Evolutionary conservation across 306 rosid genomes (phyloP), one percentile per base, ranked within the genome.

Genomic region (Datisca glomerata): DNA sequence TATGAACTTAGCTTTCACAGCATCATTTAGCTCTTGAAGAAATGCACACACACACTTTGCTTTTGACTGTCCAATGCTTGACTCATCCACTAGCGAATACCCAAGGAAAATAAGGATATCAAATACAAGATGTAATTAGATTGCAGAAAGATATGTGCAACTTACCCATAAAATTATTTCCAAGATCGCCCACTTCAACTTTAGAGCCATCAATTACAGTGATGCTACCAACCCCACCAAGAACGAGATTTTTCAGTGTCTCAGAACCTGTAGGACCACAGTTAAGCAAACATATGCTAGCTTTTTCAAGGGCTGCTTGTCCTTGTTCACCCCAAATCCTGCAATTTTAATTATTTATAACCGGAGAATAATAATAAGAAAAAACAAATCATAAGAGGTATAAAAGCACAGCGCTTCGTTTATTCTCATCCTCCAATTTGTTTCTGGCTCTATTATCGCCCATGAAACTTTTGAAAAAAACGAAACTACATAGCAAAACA

Each of bases 241-340:
- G 98, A 54, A 84, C 98, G 40, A 89, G 95, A 64, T 78, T 75
- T 61, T 75, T 89, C 19, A 89, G 69, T 21, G 96, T 70, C 67
- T 89, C 98, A 16, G 98, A 84, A 43, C 98, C 98, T 8, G 98
- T 89, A 43, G 98, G 98, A 36, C 98, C 96, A 36, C 95, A 84
- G 54, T 89, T 89, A 37, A 89, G 93, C 40, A 80, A 63, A 67
- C 96, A 85, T 25, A 25, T 25, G 8, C 31, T 25, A 8, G 31
- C 31, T 8, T 25, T 25, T 25, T 49, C 55, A 20, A 49, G 55
- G 12, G 55, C 43, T 22, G 43, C 21, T 43, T 35, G 55, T 32
- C 55, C 55, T 36, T 49, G 55, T 14, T 49, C 42, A 3, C 43
- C 55, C 55, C 55, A 49, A 3, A 33, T 49, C 22, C 55, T 49